A percentile compares a stretch with the other conserved stretches of the same genome.
Evolutionary conservation across 495 filamentous ascomycete genomes (phyloP).

Genomic region (Aspergillus hancockii): DNA sequence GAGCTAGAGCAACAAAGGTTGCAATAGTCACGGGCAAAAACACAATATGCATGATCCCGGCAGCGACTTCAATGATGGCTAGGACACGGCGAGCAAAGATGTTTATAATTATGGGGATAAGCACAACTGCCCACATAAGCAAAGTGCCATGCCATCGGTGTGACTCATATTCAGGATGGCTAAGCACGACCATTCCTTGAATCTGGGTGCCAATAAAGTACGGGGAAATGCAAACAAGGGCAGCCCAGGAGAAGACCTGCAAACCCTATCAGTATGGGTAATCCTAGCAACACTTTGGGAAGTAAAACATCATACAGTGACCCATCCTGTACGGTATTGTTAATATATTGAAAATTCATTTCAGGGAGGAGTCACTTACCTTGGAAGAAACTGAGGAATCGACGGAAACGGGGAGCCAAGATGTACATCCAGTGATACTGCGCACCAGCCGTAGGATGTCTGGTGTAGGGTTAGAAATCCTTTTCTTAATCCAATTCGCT

Average conservation of each 20-base stretch:
- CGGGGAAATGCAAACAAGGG: slow-evolving; percentile 44
- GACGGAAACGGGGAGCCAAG: slow-evolving; percentile 39
- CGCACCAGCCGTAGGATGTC: slow-evolving; percentile 37
- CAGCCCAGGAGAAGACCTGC: slow-evolving; percentile 37
- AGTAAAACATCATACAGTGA: slow-evolving; percentile 27
- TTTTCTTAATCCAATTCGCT: no score
- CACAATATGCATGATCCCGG: slow-evolving; percentile 49
- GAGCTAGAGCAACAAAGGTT: slow-evolving; percentile 30
- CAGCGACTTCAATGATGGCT: slow-evolving; percentile 47
- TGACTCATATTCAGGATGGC: slow-evolving; percentile 40
- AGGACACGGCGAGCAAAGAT: slow-evolving; percentile 45
- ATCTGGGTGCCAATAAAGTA: slow-evolving; percentile 54
- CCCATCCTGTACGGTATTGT: slow-evolving; percentile 22
- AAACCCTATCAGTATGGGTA: slow-evolving; percentile 40
- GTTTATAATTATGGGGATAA: slow-evolving; percentile 44
- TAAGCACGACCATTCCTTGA: slow-evolving; percentile 47
- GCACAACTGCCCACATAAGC: slow-evolving; percentile 47
- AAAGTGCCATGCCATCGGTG: slow-evolving; percentile 50
- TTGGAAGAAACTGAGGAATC: slow-evolving; percentile 47
- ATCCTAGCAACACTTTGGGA: slow-evolving; percentile 30
- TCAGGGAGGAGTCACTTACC: slow-evolving; percentile 31
- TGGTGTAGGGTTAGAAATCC: background rate
- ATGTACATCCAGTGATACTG: slow-evolving; percentile 52
- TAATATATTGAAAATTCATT: slow-evolving; percentile 16
- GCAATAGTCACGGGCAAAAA: slow-evolving; percentile 49